Percentiles rank a stretch among this genome's conserved stretches.
Evolutionary conservation across 257 asterid genomes (phyloP).

Genomic region (Jaltomata sinuosa): DNA sequence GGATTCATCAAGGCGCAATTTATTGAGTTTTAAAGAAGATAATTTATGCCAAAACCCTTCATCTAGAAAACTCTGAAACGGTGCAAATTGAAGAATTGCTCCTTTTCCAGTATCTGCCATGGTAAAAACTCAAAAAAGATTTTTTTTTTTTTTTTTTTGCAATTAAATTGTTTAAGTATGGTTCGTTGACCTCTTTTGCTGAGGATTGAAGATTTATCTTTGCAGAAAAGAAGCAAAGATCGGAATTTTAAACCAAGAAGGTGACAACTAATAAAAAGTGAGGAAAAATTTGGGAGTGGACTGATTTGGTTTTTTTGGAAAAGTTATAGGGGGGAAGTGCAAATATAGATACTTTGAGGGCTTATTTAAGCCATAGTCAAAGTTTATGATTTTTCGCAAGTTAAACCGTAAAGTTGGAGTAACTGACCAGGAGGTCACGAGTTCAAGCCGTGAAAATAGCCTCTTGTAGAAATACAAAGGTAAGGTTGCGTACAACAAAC

Average conservation of each 20-base stretch:
- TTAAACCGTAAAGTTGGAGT: no score
- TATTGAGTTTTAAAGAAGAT: slow-evolving; percentile 88
- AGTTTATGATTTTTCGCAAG: no score
- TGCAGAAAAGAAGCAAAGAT: background rate
- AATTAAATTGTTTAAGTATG: background rate
- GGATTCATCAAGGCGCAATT: slow-evolving; percentile 84
- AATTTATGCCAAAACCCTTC: slow-evolving; percentile 92
- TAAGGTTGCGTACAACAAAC: no score
- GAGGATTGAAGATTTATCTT: background rate
- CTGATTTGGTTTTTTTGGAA: no score
- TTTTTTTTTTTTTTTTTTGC: no score
- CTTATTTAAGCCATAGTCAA: background rate
- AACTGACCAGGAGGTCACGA: no score
- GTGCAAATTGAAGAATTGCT: slow-evolving; percentile 51
- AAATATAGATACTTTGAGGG: background rate
- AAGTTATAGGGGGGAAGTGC: background rate
- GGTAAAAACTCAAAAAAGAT: no score
- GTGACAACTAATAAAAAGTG: background rate
- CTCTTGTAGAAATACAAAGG: no score
- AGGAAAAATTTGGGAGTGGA: no score
- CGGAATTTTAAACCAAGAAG: background rate
- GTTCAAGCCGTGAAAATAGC: no score
- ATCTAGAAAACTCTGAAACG: slow-evolving; percentile 72
- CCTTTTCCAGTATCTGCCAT: background rate
- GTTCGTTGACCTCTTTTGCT: background rate